Conservation (phyloP, 75 land plant species). For the Sequoiadendron giganteum region DNA sequence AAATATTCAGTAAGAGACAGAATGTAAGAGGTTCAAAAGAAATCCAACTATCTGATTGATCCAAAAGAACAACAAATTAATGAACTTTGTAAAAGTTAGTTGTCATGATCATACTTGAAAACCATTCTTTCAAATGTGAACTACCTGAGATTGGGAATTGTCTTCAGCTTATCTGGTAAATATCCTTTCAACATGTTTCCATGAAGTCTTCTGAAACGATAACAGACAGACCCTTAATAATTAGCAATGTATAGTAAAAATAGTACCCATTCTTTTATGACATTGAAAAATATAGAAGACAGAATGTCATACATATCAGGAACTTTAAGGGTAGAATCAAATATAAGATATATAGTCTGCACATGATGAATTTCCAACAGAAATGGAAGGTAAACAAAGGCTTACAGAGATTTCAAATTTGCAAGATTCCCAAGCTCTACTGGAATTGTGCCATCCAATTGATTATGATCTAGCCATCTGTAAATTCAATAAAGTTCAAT, state of each 20-base stretch:
- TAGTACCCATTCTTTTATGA: not conserved
- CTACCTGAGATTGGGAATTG: not conserved
- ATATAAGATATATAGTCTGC: not conserved
- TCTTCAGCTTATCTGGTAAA: slow-evolving; percentile 3
- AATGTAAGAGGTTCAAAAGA: not conserved
- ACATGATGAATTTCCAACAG: not conserved
- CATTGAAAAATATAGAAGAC: not conserved
- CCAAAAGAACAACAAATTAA: not conserved
- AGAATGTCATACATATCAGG: not conserved
- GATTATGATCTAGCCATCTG: slow-evolving; percentile 7
- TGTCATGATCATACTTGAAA: not conserved
- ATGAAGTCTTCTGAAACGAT: slow-evolving; percentile 4
- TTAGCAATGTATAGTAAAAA: not conserved
- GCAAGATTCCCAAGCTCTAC: slow-evolving; percentile 1
- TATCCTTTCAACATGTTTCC: slow-evolving; percentile 4
- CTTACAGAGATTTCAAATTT: slow-evolving; percentile 9
- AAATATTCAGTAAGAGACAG: not conserved
- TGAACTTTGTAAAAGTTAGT: not conserved
- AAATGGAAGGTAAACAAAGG: not conserved
- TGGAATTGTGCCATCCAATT: not conserved
- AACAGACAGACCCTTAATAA: not conserved
- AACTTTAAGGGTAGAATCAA: not conserved
- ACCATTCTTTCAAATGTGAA: slow-evolving; percentile 2
- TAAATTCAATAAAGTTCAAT: not conserved
- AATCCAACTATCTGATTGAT: not conserved